Base-by-base conservation (phyloP, 78 protist genomes). In the Monosiga brevicollis region DNA sequence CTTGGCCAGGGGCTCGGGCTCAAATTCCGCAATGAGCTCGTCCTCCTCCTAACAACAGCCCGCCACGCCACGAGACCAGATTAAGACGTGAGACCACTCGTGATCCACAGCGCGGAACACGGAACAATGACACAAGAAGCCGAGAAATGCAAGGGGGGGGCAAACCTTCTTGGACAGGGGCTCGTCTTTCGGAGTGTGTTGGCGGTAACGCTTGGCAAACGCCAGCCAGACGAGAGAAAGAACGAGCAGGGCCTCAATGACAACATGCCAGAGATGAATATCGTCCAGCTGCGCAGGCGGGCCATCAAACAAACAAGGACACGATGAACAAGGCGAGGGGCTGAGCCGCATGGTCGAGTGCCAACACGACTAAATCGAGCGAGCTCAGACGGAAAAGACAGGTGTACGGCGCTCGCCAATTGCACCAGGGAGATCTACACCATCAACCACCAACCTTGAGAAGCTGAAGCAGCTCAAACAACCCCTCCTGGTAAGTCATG, bases 1-100 rank as follows among this genome's bases (percentile, higher is more conserved):
- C 70, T n/a, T 29, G 1, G n/a, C 62, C 20, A 76, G 80, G 20
- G 80, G 80, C 62, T 76, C 80, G 42, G 80, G 80, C 36, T 76
- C 32, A 43, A 43, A 76, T 9, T 76, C 80, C 2, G 54, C 62
- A 22, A 76, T 23, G 35, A 76, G 49, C 80, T 76, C 62, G 20
- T 76, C 80, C 39, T 41, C 24, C 55, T 76, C 80, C 80, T 76
- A 55, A 6, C 6, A 40, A 73, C 15, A 20, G 9, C 74, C 11
- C 15, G 74, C 74, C 34, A 20, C 36, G n/a, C n/a, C n/a, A n/a
- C n/a, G n/a, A n/a, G n/a, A n/a, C n/a, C n/a, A n/a, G n/a, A n/a
- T n/a, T 1, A 20, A 70, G 22, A 20, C 15, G 29, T 70, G 34
- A 70, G 62, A 9, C 62, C 62, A n/a, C 74, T 2, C 74, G 74